Conservation (phyloP, 345 rosid genomes). For the Eucalyptus grandis region DNA sequence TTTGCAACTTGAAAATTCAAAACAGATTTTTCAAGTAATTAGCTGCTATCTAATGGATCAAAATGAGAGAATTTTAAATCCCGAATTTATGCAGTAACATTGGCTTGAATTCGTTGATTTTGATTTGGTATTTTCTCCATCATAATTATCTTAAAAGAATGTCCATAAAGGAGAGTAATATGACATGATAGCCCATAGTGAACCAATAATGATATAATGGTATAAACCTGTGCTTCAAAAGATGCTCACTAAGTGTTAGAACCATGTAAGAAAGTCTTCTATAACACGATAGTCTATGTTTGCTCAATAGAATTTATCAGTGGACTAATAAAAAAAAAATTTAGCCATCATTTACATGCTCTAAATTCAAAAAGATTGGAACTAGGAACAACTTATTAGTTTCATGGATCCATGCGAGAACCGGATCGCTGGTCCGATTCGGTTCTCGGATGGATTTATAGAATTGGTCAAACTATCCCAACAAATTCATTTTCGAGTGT, state of each 20-base stretch:
- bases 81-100: neutral
- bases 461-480: neutral
- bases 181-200: neutral
- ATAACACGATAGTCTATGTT: neutral
- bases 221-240: neutral
- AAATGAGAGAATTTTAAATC: neutral
- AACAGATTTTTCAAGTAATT: neutral
- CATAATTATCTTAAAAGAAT: neutral
- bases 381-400: fast-evolving
- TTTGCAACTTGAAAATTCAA: neutral
- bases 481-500: no score
- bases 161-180: neutral
- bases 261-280: neutral
- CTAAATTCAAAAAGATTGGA: neutral
- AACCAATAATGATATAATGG: neutral
- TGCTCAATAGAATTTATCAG: neutral
- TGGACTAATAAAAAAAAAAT: neutral
- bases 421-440: fast-evolving
- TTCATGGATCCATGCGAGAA: no score
- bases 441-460: fast-evolving
- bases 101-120: neutral
- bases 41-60: neutral
- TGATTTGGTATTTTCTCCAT: neutral
- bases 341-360: neutral
- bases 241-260: neutral